Evolutionary conservation across 108 stramenopile genomes (phyloP).

Genomic region (Chaetoceros muelleri): DNA sequence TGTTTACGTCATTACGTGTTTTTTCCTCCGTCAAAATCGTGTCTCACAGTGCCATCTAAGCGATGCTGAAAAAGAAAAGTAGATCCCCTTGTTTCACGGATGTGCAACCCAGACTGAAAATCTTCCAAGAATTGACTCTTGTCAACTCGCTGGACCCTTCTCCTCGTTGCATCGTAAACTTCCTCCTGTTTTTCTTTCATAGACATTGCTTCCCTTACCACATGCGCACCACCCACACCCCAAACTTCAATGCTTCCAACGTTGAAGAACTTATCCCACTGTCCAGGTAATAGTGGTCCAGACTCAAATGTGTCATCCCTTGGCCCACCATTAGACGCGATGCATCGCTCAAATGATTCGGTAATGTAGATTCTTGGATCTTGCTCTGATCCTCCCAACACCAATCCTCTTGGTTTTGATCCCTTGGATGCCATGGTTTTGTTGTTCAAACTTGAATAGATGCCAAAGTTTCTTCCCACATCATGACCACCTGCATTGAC

Average conservation of each 20-base stretch:
- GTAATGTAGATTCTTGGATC: conserved; percentile 60
- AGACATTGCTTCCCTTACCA: conserved; percentile 42
- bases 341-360: conserved; percentile 56
- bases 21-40: background rate
- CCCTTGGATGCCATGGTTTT: background rate
- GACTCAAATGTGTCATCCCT: conserved; percentile 60
- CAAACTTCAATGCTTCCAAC: conserved; percentile 71
- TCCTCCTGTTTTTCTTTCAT: conserved; percentile 36
- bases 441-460: background rate
- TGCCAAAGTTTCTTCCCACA: background rate
- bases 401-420: conserved; percentile 55
- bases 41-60: background rate
- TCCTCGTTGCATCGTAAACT: conserved; percentile 36
- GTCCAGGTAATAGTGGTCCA: conserved; percentile 41
- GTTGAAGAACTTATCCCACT: conserved; percentile 26
- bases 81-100: background rate
- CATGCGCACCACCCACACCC: conserved; percentile 63
- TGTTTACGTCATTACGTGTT: no score
- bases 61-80: background rate
- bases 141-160: conserved; percentile 56
- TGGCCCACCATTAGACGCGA: conserved; percentile 24
- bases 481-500: background rate
- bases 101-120: conserved; percentile 47
- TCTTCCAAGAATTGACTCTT: conserved; percentile 74
- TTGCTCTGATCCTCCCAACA: conserved; percentile 64